These are phyloP conservation scores for Candida sanyiensis DNA, from an alignment of 805 yeast genomes.

Conservation along the genomic window DNA sequence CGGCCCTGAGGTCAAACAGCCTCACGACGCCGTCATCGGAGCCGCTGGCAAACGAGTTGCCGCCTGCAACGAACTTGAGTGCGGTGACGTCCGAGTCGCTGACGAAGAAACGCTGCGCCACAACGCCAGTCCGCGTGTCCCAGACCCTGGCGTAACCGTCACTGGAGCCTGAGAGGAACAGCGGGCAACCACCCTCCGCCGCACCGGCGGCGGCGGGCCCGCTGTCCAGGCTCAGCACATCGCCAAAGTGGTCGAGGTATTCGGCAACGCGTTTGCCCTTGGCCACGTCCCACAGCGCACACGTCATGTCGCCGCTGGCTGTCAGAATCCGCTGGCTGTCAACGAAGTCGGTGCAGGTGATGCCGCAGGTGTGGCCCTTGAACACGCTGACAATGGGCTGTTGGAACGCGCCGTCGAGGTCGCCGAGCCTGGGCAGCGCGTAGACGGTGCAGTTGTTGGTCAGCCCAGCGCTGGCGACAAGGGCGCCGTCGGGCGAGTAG, in stretches of 20 bases:
- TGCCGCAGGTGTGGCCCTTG: conserved; percentile 79
- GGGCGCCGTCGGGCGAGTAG: conserved; percentile 55
- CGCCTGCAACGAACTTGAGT: conserved; percentile 61
- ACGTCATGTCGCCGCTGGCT: conserved; percentile 77
- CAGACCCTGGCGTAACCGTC: conserved; percentile 65
- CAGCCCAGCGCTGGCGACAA: conserved; percentile 78
- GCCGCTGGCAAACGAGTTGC: conserved; percentile 66
- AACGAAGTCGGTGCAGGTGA: conserved; percentile 69
- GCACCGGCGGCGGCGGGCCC: too few species aligned
- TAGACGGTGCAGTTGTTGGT: conserved; percentile 76
- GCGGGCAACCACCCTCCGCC: conserved; percentile 18
- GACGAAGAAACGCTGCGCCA: conserved; percentile 46
- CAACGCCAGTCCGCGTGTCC: conserved; percentile 48
- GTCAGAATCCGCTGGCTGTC: conserved; percentile 53
- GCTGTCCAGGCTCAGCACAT: conserved; percentile 56
- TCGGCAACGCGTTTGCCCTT: conserved; percentile 49
- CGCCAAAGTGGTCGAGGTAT: conserved; percentile 66
- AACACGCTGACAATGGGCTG: conserved; percentile 47
- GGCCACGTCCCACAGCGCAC: conserved; percentile 72
- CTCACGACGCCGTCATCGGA: conserved; percentile 72
- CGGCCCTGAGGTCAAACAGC: conserved; percentile 71
- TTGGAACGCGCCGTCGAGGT: conserved; percentile 29
- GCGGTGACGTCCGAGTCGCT: conserved; percentile 61
- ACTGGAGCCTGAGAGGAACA: conserved; percentile 59
- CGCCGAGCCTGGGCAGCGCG: conserved; percentile 28